Conservation (phyloP, 495 filamentous ascomycete species). For the Sphaerosporella brunnea region DNA sequence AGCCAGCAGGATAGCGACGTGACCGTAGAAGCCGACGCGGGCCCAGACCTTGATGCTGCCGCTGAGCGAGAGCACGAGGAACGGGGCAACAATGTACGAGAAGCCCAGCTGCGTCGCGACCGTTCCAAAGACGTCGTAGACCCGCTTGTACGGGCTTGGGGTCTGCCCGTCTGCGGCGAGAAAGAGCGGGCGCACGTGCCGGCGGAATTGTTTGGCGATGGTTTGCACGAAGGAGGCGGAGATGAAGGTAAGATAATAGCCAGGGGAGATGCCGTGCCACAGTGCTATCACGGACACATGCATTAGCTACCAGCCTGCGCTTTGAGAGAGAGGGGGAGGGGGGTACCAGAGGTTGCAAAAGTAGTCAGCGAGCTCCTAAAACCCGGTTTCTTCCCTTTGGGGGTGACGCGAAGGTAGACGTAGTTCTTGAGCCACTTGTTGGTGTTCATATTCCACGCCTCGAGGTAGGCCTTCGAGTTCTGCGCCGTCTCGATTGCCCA, state of each 20-base stretch:
- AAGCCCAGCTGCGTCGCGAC: conserved; percentile 68
- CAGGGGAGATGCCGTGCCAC: conserved; percentile 96
- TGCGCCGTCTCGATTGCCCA: conserved; percentile 71
- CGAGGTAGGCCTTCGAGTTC: conserved; percentile 75
- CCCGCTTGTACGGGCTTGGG: conserved; percentile 52
- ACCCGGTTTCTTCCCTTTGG: conserved; percentile 86
- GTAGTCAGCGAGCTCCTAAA: conserved; percentile 90
- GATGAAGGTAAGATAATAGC: conserved; percentile 84
- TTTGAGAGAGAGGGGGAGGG: too few relatives aligned
- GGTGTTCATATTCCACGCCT: conserved; percentile 95
- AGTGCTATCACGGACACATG: too few relatives aligned
- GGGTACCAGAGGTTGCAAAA: conserved; percentile 49
- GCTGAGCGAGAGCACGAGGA: conserved; percentile 56
- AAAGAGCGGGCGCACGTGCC: conserved; percentile 85
- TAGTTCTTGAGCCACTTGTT: conserved; percentile 95
- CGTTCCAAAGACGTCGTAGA: conserved; percentile 72
- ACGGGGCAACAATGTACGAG: conserved; percentile 63
- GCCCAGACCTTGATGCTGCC: conserved; percentile 56
- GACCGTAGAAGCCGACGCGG: conserved; percentile 74
- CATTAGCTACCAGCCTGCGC: too few relatives aligned
- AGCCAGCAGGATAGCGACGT: conserved; percentile 44
- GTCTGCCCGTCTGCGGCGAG: conserved; percentile 50
- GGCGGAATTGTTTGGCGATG: conserved; percentile 81
- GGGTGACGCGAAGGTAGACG: conserved; percentile 86
- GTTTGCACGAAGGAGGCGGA: conserved; percentile 81